phyloP scores from a whole-genome alignment of 371 early-diverging fungal species.

The Mortierella sp. region DNA sequence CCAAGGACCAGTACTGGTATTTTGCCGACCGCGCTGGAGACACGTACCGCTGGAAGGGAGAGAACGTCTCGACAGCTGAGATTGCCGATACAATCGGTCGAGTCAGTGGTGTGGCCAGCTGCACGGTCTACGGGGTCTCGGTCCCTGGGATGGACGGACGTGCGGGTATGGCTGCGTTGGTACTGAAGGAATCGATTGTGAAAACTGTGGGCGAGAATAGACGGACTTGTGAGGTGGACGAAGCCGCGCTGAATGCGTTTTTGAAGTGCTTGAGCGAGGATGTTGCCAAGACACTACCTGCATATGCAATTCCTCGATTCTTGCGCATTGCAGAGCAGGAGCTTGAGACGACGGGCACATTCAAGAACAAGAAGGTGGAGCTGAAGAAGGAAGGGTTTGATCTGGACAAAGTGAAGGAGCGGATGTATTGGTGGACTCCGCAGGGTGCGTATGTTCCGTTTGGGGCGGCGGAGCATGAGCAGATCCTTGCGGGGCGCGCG shows the following conservation, averaged over 20 bases:
- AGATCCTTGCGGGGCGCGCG: slow-evolving; percentile 28
- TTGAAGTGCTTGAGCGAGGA: slow-evolving; percentile 16
- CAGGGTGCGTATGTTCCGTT: slow-evolving; percentile 35
- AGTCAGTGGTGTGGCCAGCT: slow-evolving; percentile 66
- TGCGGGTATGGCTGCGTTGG: slow-evolving; percentile 82
- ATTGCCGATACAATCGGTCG: slow-evolving; percentile 66
- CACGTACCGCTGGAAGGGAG: slow-evolving; percentile 78
- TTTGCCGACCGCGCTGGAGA: slow-evolving; percentile 83
- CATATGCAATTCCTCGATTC: slow-evolving; percentile 48
- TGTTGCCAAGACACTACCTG: slow-evolving; percentile 26
- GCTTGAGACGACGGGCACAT: slow-evolving; percentile 60
- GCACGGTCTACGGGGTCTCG: slow-evolving; percentile 71
- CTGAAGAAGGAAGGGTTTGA: slow-evolving; percentile 63
- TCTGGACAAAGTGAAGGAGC: slow-evolving; percentile 30
- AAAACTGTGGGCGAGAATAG: not conserved
- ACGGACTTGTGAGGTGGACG: slow-evolving; percentile 1
- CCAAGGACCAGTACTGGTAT: slow-evolving; percentile 64
- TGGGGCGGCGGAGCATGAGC: slow-evolving; percentile 19
- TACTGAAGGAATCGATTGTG: slow-evolving; percentile 40
- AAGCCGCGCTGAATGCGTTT: slow-evolving; percentile 17
- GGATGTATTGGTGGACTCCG: slow-evolving; percentile 46
- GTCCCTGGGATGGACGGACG: slow-evolving; percentile 71
- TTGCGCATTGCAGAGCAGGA: slow-evolving; percentile 37
- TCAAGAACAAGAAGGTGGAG: slow-evolving; percentile 64
- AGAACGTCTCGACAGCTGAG: slow-evolving; percentile 77